Evolutionary conservation across 768 basidiomycete genomes (phyloP), one percentile per base, ranked within the genome.

Genomic region (Boletus huronensis): DNA sequence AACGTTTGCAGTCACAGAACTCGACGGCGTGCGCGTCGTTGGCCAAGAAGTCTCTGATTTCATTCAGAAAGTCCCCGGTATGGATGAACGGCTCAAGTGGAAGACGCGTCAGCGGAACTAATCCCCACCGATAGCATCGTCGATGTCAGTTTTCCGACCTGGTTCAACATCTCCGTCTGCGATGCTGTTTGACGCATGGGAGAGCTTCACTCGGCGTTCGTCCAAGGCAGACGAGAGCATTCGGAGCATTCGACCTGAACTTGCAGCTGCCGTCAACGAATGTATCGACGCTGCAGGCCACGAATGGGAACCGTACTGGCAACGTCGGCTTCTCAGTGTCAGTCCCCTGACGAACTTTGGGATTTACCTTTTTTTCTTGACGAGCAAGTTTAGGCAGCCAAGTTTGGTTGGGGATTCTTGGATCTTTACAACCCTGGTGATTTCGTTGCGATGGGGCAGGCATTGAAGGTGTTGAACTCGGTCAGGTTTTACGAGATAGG

Each of bases 211-310:
- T 3, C 79, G 79, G 19, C 86, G 88, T 45, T 89, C 90, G 1
- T 90, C 96, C 3, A 93, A 94, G 69, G 90, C 95, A 1, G 93
- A 98, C 63, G 96, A 98, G 70, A 91, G 79, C 64, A 90, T 98
- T 54, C 84, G 93, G 6, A 88, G 80, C 61, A 93, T 98, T 52
- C 82, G 88, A 23, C 85, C 87, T 2, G 96, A 97, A 44, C 78
- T 98, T 54, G 87, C 85, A 5, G 78, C 81, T 35, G 94, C 94
- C 1, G 93, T 96, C 3, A 88, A 95, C 65, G 88, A 90, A 48
- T 94, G 94, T 59, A 87, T 98, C 35, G 93, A 96, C 57, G 95
- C 95, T 34, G 96, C 96, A 5, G 93, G 90, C 13, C 80, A 85
- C 50, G 95, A 98, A 73, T 91, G 89, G 84, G 93, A 96, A 50